Base-by-base conservation (phyloP, 345 rosid species). In the Populus alba region DNA sequence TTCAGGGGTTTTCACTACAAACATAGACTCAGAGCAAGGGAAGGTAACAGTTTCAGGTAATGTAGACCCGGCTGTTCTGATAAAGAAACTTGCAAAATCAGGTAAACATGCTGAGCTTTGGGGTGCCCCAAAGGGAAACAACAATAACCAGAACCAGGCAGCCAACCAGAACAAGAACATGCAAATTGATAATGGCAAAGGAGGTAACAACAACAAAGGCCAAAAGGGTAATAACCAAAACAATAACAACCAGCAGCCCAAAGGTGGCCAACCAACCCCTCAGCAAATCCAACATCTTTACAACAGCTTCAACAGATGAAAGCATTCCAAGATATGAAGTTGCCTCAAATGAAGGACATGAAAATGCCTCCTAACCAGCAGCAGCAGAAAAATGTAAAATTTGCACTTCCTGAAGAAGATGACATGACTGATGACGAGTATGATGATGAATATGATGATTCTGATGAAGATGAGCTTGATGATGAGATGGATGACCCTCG, bases 101-200 rank as follows among this genome's bases (percentile, higher is more conserved):
- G 98, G 98, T 53, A 95, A 95, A 84, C 93, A 90, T 87, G 98
- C 97, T 41, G 97, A 93, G 81, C 76, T 92, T 25, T 93, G 97
- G 97, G 97, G 91, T 4, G 88, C 89, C 23, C 86, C 73, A 3
- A 92, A 92, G 81, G 74, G 81, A 25, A 86, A 82, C 80, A 87
- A 82, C 79, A 88, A 81, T 79, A 87, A 83, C 81, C 92, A 85
- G 71, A 88, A 86, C 81, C 79, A 91, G 29, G 62, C 91, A 75
- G 83, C 87, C 43, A 89, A 87, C 77, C 95, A 93, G 83, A 59
- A 89, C 73, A 95, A 92, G 86, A 91, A 85, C 91, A 85, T 93
- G 89, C 95, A 92, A 67, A 85, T 92, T 57, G 92, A 88, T 78
- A 80, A 81, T 78, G 92, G 88, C 66, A 91, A 88, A 76, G 90